Conservation (phyloP, 2,329 filamentous ascomycete genomes). For the Stagonosporopsis chrysanthemi region DNA sequence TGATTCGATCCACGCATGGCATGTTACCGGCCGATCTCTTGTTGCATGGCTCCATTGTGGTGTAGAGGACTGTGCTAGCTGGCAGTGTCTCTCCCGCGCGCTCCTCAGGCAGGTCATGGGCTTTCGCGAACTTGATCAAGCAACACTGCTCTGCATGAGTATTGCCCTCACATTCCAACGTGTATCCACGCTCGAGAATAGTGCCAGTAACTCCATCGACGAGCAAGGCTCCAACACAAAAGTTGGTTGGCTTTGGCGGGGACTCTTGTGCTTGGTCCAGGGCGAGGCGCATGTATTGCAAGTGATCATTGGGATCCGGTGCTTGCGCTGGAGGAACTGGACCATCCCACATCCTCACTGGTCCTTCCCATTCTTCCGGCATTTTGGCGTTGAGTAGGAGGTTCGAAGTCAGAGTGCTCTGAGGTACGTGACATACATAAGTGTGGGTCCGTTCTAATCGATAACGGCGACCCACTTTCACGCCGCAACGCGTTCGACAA, state of each 20-base stretch:
- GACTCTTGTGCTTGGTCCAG: conserved; percentile 80
- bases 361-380: conserved; percentile 30
- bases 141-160: conserved; percentile 97
- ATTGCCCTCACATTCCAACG: conserved; percentile 87
- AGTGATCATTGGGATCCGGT: conserved; percentile 39
- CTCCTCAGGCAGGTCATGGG: conserved; percentile 58
- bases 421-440: conserved; percentile 17
- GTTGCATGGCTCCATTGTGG: conserved; percentile 89
- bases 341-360: conserved; percentile 32
- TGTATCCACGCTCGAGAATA: conserved; percentile 84
- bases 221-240: conserved; percentile 91
- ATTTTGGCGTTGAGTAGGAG: conserved; percentile 24
- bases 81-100: conserved; percentile 61
- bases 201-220: conserved; percentile 64
- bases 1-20: conserved; percentile 80
- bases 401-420: conserved; percentile 8
- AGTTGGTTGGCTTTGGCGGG: conserved; percentile 88
- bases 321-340: conserved; percentile 24
- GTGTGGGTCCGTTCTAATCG: conserved; percentile 26
- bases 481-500: conserved; percentile 18
- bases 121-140: conserved; percentile 71
- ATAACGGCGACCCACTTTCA: conserved; percentile 31
- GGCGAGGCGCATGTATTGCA: conserved; percentile 71
- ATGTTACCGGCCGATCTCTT: conserved; percentile 76
- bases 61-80: conserved; percentile 74